Evolutionary conservation across 2,329 filamentous ascomycete genomes (phyloP).

Genomic region (Penicillium vulpinum): DNA sequence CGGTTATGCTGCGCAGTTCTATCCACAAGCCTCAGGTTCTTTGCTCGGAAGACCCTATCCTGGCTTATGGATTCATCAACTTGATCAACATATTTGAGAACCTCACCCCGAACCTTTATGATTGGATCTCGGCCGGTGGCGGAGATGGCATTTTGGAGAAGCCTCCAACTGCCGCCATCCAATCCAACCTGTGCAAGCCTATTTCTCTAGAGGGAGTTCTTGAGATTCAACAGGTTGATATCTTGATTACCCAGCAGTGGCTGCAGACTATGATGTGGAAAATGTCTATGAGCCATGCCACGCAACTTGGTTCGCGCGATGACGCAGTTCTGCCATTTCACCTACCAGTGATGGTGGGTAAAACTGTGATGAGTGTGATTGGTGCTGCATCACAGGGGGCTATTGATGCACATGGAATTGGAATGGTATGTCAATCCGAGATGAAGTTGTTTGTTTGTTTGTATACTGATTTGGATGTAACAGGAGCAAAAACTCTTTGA

Average conservation of each 20-base stretch:
- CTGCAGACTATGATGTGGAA: slow-evolving; percentile 72
- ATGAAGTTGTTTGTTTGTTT: not conserved
- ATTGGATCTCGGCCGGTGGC: slow-evolving; percentile 40
- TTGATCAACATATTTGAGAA: slow-evolving; percentile 44
- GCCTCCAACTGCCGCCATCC: slow-evolving; percentile 42
- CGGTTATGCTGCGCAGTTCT: slow-evolving; percentile 68
- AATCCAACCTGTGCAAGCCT: slow-evolving; percentile 56
- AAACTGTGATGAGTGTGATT: slow-evolving; percentile 66
- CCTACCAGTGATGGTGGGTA: slow-evolving; percentile 63
- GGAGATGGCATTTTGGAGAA: slow-evolving; percentile 32
- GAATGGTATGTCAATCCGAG: slow-evolving; percentile 59
- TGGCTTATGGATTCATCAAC: slow-evolving; percentile 44
- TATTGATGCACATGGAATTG: slow-evolving; percentile 73
- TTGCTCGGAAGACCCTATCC: slow-evolving; percentile 55
- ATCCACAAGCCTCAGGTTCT: slow-evolving; percentile 63
- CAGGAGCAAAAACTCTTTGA: slow-evolving; percentile 44
- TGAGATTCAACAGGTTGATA: slow-evolving; percentile 67
- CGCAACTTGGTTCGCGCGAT: slow-evolving; percentile 57
- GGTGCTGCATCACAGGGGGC: slow-evolving; percentile 72
- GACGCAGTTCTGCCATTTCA: slow-evolving; percentile 64
- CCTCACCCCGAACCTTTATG: slow-evolving; percentile 38
- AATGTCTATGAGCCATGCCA: slow-evolving; percentile 64
- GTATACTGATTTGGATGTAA: not conserved
- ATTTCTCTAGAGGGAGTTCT: slow-evolving; percentile 58
- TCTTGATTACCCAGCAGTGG: slow-evolving; percentile 71